A percentile compares a stretch with the other conserved stretches of the same genome.
Conservation (phyloP, 108 stramenopile genomes). For the Ochromonas danica region DNA sequence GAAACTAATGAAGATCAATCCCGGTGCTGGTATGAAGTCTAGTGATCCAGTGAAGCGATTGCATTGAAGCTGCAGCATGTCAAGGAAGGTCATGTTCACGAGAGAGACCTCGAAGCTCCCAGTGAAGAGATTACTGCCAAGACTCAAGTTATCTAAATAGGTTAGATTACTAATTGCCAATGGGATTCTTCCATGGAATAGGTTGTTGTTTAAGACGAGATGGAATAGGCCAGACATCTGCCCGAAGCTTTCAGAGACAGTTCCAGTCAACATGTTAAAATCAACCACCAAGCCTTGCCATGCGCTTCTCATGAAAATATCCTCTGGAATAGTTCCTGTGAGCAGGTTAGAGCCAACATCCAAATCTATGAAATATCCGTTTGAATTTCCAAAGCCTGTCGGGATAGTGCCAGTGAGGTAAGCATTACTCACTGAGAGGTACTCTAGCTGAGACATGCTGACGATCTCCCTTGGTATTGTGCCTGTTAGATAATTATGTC, state of each 20-base stretch:
- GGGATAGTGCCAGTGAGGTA: too few species aligned
- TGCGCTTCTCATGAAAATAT: neutral
- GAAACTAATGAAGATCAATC: neutral
- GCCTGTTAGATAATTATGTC: neutral
- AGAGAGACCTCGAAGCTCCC: too few species aligned
- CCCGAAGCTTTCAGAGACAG: neutral
- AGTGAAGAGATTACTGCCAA: neutral
- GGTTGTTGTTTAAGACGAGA: neutral
- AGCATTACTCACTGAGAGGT: neutral
- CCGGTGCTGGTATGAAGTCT: neutral
- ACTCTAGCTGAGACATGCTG: neutral
- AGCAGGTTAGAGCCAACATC: neutral
- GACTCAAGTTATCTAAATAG: too few species aligned
- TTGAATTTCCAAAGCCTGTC: too few species aligned
- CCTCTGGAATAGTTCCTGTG: constrained; percentile 2
- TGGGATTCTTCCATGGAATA: neutral
- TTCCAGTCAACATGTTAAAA: neutral
- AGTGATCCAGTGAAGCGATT: too few species aligned
- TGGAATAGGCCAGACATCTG: neutral
- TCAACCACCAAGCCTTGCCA: neutral
- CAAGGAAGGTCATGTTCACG: too few species aligned
- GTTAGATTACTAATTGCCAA: too few species aligned
- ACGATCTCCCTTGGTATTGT: neutral
- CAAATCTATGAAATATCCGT: too few species aligned
- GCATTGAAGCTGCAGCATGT: too few species aligned